Conservation (phyloP, 805 yeast species). For the Starmerella lactis-condensi region DNA sequence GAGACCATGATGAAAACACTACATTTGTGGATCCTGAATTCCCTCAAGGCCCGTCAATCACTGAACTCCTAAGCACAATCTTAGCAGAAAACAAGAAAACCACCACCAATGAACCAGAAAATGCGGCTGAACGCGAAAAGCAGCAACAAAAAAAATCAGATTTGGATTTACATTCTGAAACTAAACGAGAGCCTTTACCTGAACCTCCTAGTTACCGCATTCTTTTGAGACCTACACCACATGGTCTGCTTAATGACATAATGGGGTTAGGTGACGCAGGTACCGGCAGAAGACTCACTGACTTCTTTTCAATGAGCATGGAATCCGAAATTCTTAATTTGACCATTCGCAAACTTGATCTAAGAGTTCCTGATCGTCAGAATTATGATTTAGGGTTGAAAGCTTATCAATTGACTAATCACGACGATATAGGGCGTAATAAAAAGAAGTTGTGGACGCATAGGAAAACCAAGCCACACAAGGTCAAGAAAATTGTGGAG, state of each 20-base stretch:
- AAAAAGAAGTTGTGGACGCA: conserved; percentile 8
- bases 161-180: background rate
- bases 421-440: background rate
- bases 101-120: too few species aligned
- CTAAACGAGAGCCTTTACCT: conserved; percentile 14
- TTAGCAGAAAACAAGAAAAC: too few species aligned
- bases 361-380: conserved; percentile 40
- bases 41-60: background rate
- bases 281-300: conserved; percentile 43
- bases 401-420: conserved; percentile 1
- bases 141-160: too few species aligned
- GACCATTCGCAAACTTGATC: conserved; percentile 58
- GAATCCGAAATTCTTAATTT: conserved; percentile 73
- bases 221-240: conserved; percentile 58
- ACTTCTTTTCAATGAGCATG: conserved; percentile 56
- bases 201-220: conserved; percentile 63
- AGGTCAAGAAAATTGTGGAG: conserved; percentile 38
- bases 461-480: conserved; percentile 23
- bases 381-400: conserved; percentile 25
- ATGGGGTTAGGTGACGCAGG: conserved; percentile 68
- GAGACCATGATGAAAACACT: background rate
- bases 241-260: conserved; percentile 69
- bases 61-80: background rate
- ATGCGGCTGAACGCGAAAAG: too few species aligned
- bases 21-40: too few species aligned